A percentile compares a stretch with the other conserved stretches of the same genome.
Conservation (phyloP, 2,329 filamentous ascomycete genomes). For the Paramyrothecium roridum region DNA sequence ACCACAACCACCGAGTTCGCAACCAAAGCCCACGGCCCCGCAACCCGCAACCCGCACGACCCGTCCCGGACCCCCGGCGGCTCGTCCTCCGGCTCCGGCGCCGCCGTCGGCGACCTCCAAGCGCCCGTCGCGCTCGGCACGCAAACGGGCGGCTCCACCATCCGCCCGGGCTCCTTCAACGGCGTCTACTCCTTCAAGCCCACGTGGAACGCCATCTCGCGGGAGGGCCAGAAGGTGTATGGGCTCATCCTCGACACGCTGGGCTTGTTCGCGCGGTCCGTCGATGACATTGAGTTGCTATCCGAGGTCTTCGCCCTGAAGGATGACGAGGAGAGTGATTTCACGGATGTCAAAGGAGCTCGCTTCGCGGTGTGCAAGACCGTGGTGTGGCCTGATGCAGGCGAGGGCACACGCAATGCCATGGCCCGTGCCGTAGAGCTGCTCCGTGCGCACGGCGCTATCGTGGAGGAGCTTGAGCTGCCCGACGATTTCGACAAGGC, state of each 20-base stretch:
- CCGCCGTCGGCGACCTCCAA: slow-evolving; percentile 64
- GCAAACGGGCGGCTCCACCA: slow-evolving; percentile 62
- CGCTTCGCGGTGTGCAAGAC: slow-evolving; percentile 55
- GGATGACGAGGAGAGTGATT: slow-evolving; percentile 40
- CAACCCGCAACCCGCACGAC: slow-evolving; percentile 64
- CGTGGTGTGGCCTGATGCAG: slow-evolving; percentile 45
- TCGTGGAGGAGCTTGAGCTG: slow-evolving; percentile 53
- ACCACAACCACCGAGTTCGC: slow-evolving; percentile 63
- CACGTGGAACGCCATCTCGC: slow-evolving; percentile 60
- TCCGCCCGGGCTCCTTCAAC: slow-evolving; percentile 63
- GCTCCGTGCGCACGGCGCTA: slow-evolving; percentile 44
- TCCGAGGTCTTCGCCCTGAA: slow-evolving; percentile 49
- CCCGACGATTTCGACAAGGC: slow-evolving; percentile 45
- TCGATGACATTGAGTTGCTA: slow-evolving; percentile 56
- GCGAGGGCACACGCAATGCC: slow-evolving; percentile 38
- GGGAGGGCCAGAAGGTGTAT: slow-evolving; percentile 59
- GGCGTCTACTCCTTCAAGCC: slow-evolving; percentile 65
- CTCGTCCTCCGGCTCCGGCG: slow-evolving; percentile 64
- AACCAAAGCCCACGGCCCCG: slow-evolving; percentile 47
- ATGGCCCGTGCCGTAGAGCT: slow-evolving; percentile 36
- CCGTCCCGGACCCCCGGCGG: slow-evolving; percentile 62
- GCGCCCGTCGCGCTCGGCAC: slow-evolving; percentile 59
- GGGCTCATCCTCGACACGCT: slow-evolving; percentile 59
- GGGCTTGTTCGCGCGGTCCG: slow-evolving; percentile 55
- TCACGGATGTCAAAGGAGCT: slow-evolving; percentile 37